Conservation (phyloP, 2,329 filamentous ascomycete species). For the Ophiocordyceps camponoti-floridani region DNA sequence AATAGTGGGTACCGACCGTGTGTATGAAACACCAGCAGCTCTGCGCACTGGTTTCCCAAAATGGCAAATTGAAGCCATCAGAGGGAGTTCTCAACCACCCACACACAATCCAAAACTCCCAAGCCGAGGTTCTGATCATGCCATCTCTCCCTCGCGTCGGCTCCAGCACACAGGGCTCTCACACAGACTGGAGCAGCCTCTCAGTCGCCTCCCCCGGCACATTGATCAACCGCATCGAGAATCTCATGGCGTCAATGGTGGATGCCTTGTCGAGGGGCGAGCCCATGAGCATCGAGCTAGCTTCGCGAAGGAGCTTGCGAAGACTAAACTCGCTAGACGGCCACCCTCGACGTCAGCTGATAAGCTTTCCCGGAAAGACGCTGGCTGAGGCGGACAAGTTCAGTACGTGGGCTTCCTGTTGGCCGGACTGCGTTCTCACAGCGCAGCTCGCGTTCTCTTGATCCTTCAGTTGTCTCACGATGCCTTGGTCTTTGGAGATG, state of each 20-base stretch:
- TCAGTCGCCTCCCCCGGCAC: slow-evolving; percentile 5
- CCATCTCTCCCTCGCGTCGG: neutral
- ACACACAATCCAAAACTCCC: neutral
- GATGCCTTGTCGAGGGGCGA: slow-evolving; percentile 9
- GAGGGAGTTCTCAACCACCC: neutral
- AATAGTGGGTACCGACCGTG: neutral
- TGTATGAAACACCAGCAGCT: neutral
- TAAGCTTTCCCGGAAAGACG: slow-evolving; percentile 29
- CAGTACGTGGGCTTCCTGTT: slow-evolving; percentile 15
- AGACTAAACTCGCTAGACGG: neutral
- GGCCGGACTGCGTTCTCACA: neutral
- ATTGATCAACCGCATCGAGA: slow-evolving; percentile 17
- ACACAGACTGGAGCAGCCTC: neutral
- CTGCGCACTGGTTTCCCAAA: neutral
- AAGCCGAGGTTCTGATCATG: neutral
- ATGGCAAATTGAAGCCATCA: neutral
- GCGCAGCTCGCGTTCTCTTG: slow-evolving; percentile 33
- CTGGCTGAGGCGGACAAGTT: slow-evolving; percentile 31
- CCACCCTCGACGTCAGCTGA: slow-evolving; percentile 3
- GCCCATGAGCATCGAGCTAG: slow-evolving; percentile 11
- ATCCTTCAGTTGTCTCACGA: slow-evolving; percentile 43
- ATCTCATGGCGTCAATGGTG: slow-evolving; percentile 12
- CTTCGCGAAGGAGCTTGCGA: slow-evolving; percentile 6
- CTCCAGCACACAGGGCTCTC: neutral
- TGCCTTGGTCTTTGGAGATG: slow-evolving; percentile 32